Evolutionary conservation across 179 eudicot genomes (phyloP), one percentile per base, ranked within the genome.

Genomic region (Heliamphora pulchella): DNA sequence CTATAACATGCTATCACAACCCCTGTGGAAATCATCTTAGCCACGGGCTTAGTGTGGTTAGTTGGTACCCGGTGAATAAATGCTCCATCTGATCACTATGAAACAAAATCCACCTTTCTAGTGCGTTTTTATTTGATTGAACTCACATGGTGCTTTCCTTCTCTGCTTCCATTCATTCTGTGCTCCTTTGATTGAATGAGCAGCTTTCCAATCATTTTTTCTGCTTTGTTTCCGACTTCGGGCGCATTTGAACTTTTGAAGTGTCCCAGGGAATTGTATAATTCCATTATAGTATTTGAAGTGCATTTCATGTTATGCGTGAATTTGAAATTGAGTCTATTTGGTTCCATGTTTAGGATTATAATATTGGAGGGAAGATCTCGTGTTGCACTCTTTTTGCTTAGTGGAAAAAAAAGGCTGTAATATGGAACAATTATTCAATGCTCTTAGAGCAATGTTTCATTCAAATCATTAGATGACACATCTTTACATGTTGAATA

Each of bases 41-140:
- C 50, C 10, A 4, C 14, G 4, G 75, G 15, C 58, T 73, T 47
- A 17, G 75, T 72, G 75, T 18, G 48, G 44, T 13, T 73, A 51
- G 61, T 58, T n/a, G 13, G 53, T 57, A 11, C 20, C 22, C 50
- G 8, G 46, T 41, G 31, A 76, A 15, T 22, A 17, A 48, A 55
- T 44, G 13, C 13, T 62, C 79, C 79, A 76, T 39, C 22, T 3
- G 48, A 41, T 10, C 55, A 67, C 80, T 41, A 53, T 43, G 75
- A 68, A 78, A 68, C 75, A 54, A 78, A 78, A 54, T 53, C 51
- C 17, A 78, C 41, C 53, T 68, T 68, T 78, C 39, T 22, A 66
- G 62, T 50, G 51, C 53, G 10, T 68, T 54, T 55, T 53, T 78
- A 43, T 78, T 53, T 78, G 80, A 67, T 78, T 78, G 80, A 54